A percentile compares a stretch with the other conserved stretches of the same genome.
Conservation (phyloP, 805 yeast species). For the Nakazawaea sp. region DNA sequence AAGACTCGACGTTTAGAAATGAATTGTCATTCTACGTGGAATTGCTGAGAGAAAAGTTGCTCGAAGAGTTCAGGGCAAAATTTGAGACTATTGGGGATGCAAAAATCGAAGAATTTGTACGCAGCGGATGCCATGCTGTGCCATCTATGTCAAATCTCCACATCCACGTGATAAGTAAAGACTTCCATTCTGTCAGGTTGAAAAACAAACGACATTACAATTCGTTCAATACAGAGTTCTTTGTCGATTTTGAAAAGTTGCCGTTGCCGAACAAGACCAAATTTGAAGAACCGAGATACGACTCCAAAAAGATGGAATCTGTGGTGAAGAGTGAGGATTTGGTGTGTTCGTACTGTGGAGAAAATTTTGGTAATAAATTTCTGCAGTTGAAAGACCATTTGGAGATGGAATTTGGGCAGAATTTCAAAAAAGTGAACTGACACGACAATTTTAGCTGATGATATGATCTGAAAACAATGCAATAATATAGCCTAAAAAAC, state of each 20-base stretch:
- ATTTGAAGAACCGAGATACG: conserved; percentile 29
- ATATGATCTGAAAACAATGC: too few relatives aligned
- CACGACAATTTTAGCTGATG: too few relatives aligned
- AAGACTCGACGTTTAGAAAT: conserved; percentile 23
- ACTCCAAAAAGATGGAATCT: conserved; percentile 33
- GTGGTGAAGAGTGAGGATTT: conserved; percentile 26
- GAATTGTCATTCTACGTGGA: conserved; percentile 26
- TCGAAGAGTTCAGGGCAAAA: conserved; percentile 12
- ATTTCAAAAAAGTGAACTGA: too few relatives aligned
- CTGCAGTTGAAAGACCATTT: conserved; percentile 34
- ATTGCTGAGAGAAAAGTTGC: conserved; percentile 23
- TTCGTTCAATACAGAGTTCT: conserved; percentile 62
- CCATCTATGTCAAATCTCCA: conserved; percentile 71
- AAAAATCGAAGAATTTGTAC: conserved; percentile 28
- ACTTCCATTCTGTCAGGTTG: conserved; percentile 45
- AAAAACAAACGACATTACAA: conserved; percentile 64
- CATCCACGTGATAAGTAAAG: conserved; percentile 65
- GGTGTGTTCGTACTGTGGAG: conserved; percentile 33
- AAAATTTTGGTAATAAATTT: conserved; percentile 35
- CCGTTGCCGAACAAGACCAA: conserved; percentile 28
- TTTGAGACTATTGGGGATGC: conserved; percentile 18
- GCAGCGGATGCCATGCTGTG: conserved; percentile 59
- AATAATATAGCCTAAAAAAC: too few relatives aligned
- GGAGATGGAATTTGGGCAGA: conserved; percentile 28
- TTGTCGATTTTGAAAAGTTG: conserved; percentile 46